Conservation (phyloP, 148 eudicot species). For the Vaccinium macrocarpon region DNA sequence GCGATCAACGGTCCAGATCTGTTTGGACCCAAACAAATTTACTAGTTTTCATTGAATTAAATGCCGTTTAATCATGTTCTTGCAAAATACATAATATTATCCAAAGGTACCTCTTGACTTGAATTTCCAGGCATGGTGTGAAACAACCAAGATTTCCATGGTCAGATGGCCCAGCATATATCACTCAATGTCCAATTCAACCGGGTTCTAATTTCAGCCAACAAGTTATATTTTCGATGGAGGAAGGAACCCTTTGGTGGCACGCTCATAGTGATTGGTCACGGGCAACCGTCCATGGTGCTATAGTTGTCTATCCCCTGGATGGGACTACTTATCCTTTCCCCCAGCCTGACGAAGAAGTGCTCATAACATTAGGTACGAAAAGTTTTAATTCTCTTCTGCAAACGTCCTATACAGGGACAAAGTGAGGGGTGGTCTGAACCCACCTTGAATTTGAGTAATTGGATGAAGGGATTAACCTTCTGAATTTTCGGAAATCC, state of each 20-base stretch:
- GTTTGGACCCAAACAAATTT: too few relatives aligned
- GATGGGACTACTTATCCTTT: slow-evolving; percentile 20
- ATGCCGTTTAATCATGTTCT: background rate
- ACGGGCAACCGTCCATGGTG: slow-evolving; percentile 17
- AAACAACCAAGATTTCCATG: slow-evolving; percentile 20
- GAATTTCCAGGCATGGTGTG: slow-evolving; percentile 23
- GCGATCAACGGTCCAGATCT: too few relatives aligned
- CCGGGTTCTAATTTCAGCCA: slow-evolving; percentile 18
- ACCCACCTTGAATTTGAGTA: background rate
- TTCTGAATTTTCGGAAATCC: background rate
- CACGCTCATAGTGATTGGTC: slow-evolving; percentile 15
- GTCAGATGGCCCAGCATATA: slow-evolving; percentile 20
- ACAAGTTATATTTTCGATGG: slow-evolving; percentile 8
- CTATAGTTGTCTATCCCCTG: slow-evolving; percentile 17
- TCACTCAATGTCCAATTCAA: slow-evolving; percentile 22
- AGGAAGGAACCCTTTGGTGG: slow-evolving; percentile 23
- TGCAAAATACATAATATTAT: too few relatives aligned
- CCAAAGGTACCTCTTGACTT: background rate
- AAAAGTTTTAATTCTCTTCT: background rate
- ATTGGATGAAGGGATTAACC: background rate
- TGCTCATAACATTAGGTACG: slow-evolving; percentile 16
- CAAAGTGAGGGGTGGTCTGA: background rate
- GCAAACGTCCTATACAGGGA: background rate
- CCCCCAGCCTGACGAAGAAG: slow-evolving; percentile 5
- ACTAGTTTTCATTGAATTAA: background rate